Evolutionary conservation across 2,329 filamentous ascomycete species (phyloP), one percentile per base, ranked within the genome.

Genomic region (Didymella keratinophila): DNA sequence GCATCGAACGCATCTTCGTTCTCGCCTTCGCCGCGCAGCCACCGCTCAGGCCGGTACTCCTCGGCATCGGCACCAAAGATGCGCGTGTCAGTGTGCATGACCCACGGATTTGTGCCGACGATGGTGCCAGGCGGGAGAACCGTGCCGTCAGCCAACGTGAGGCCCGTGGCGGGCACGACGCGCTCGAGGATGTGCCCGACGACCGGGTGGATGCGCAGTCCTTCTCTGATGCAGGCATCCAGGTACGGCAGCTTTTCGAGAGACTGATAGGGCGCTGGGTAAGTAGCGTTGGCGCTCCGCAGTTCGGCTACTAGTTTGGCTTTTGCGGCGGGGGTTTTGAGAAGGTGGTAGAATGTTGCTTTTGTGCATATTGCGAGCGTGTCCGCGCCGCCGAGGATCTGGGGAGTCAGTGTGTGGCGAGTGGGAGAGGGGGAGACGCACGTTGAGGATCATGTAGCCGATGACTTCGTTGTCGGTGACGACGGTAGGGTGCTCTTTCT

Each of bases 201-300:
- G 3, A 72, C 69, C 0, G 79, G 79, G 50, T 81, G 80, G 52
- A 82, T 76, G 18, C 80, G 75, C 2, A 82, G 67, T 2, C 75
- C 78, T 65, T 82, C 80, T 62, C 80, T 81, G 65, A 82, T 78
- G 58, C 78, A 80, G 5, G 80, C 80, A 55, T 80, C 76, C 6
- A 82, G 70, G 62, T 81, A 82, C 0, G 79, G 77, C 2, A 82
- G 69, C 10, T 70, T 49, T 25, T 64, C 56, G 11, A 69, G 65
- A 4, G 58, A 14, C 11, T 53, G 37, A 50, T 70, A 72, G n/a
- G 60, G 48, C 5, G 67, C 46, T 8, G 64, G 66, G 54, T 56
- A 63, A n/a, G 59, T n/a, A 12, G 65, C 52, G n/a, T 55, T 42
- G 28, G 68, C 65, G 21, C 47, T 37, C 21, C 52, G 63, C 16